Conservation (phyloP, 139 green algal genomes). For the Chara braunii region DNA sequence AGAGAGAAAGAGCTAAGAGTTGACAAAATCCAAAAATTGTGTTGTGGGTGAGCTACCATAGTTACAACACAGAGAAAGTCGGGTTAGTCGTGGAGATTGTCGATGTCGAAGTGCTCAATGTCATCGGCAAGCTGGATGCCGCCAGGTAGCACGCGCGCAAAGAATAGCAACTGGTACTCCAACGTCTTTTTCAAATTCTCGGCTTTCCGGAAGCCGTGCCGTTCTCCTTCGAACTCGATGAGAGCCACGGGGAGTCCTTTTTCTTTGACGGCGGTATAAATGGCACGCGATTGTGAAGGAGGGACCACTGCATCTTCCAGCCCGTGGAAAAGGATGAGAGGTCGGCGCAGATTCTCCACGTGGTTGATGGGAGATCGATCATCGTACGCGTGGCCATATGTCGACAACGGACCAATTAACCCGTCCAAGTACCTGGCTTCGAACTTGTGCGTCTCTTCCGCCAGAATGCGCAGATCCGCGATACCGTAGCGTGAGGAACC, state of each 20-base stretch:
- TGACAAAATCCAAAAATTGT: too few relatives aligned
- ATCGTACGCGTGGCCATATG: conserved; percentile 47
- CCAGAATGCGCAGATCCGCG: conserved; percentile 14
- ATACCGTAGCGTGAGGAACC: conserved; percentile 23
- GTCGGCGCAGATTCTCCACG: conserved; percentile 49
- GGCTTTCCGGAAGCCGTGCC: conserved; percentile 69
- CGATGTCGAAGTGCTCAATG: conserved; percentile 51
- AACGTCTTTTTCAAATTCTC: conserved; percentile 50
- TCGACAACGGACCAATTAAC: conserved; percentile 16
- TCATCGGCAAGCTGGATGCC: conserved; percentile 41
- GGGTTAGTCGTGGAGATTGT: conserved; percentile 57
- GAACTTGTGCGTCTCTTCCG: conserved; percentile 36
- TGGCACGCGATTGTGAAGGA: conserved; percentile 59
- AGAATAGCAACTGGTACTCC: conserved; percentile 73
- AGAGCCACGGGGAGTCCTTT: conserved; percentile 61
- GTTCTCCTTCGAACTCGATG: conserved; percentile 68
- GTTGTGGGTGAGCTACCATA: too few relatives aligned
- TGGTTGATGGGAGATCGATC: conserved; percentile 58
- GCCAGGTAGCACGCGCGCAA: conserved; percentile 53
- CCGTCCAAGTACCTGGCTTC: conserved; percentile 27
- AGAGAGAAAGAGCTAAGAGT: too few relatives aligned
- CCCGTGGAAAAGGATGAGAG: conserved; percentile 71
- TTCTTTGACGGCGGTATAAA: conserved; percentile 55
- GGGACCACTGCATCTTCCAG: conserved; percentile 73
- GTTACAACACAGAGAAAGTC: too few relatives aligned